Evolutionary conservation across 1,284 basidiomycete species (phyloP).

Genomic region (Xanthoconium separans): DNA sequence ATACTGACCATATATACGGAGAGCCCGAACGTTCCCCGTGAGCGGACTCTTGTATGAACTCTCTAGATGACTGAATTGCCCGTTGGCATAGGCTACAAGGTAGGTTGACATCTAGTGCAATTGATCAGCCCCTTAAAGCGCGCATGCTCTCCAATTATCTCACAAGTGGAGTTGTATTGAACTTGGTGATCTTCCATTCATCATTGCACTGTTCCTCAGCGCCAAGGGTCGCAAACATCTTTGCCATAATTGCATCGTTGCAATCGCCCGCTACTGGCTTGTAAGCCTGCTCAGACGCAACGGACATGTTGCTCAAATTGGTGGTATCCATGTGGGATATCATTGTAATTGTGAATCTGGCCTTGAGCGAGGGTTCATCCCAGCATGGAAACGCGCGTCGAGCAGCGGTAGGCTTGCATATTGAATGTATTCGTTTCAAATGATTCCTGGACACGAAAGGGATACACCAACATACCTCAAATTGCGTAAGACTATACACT

Average conservation of each 20-base stretch:
- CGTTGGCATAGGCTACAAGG: constrained; percentile 90
- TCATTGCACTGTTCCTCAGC: constrained; percentile 35
- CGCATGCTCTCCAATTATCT: constrained; percentile 3
- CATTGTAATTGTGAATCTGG: constrained; percentile 82
- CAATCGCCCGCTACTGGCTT: constrained; percentile 29
- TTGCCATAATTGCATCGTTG: constrained; percentile 32
- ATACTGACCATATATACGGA: constrained; percentile 76
- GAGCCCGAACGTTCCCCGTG: constrained; percentile 78
- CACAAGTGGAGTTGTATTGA: constrained; percentile 67
- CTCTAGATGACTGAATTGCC: constrained; percentile 75
- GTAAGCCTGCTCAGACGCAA: constrained; percentile 52
- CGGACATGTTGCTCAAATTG: constrained; percentile 87
- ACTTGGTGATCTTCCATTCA: constrained; percentile 81
- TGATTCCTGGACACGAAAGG: not conserved
- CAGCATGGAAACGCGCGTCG: constrained; percentile 84
- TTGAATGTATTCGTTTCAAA: constrained; percentile 28
- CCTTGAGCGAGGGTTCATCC: constrained; percentile 94
- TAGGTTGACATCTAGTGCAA: constrained; percentile 76
- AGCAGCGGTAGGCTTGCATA: constrained; percentile 73
- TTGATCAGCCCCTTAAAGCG: not conserved
- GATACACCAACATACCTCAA: constrained; percentile 50
- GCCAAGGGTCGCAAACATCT: constrained; percentile 38
- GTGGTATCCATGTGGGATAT: constrained; percentile 79
- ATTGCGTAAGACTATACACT: constrained; percentile 82
- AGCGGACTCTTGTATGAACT: constrained; percentile 80